Evolutionary conservation across 1,284 basidiomycete species (phyloP).

Genomic region (Mycosarcoma maydis): DNA sequence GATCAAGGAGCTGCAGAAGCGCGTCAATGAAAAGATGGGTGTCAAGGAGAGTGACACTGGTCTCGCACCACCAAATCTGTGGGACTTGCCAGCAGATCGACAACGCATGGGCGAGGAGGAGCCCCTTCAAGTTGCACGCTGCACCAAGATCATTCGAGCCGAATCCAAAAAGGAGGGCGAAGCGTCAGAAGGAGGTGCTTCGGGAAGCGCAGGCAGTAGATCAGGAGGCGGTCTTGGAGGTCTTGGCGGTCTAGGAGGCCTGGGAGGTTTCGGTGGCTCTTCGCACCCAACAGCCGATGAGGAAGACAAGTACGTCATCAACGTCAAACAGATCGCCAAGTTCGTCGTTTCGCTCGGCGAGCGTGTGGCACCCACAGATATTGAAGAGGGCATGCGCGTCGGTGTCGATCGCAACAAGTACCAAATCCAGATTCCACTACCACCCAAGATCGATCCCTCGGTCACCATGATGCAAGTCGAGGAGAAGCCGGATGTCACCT

Average conservation of each 20-base stretch:
- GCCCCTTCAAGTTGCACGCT: slow-evolving; percentile 93
- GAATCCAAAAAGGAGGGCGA: slow-evolving; percentile 39
- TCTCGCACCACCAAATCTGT: slow-evolving; percentile 92
- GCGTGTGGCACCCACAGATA: slow-evolving; percentile 94
- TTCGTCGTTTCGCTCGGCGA: slow-evolving; percentile 98
- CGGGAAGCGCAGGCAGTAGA: slow-evolving; percentile 29
- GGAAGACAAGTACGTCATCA: slow-evolving; percentile 96
- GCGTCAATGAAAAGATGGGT: slow-evolving; percentile 95
- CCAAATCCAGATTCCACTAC: slow-evolving; percentile 99
- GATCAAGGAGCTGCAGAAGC: slow-evolving; percentile 95
- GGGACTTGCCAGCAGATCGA: slow-evolving; percentile 75
- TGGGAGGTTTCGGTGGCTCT: slow-evolving; percentile 42
- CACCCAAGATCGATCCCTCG: slow-evolving; percentile 98
- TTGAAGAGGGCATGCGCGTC: slow-evolving; percentile 99
- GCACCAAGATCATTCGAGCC: slow-evolving; percentile 92
- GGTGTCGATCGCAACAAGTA: slow-evolving; percentile 95
- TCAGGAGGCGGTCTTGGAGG: slow-evolving; percentile 41
- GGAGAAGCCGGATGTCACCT: slow-evolving; percentile 98
- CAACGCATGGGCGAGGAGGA: slow-evolving; percentile 92
- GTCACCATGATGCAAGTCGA: slow-evolving; percentile 99
- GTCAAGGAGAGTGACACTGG: slow-evolving; percentile 99
- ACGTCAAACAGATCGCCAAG: slow-evolving; percentile 99
- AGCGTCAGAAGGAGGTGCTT: slow-evolving; percentile 23
- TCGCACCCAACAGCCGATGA: slow-evolving; percentile 83
- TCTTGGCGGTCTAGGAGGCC: slow-evolving; percentile 51